Evolutionary conservation across 1,139 yeast species (phyloP).

Genomic region (Nematodospora anomalae): DNA sequence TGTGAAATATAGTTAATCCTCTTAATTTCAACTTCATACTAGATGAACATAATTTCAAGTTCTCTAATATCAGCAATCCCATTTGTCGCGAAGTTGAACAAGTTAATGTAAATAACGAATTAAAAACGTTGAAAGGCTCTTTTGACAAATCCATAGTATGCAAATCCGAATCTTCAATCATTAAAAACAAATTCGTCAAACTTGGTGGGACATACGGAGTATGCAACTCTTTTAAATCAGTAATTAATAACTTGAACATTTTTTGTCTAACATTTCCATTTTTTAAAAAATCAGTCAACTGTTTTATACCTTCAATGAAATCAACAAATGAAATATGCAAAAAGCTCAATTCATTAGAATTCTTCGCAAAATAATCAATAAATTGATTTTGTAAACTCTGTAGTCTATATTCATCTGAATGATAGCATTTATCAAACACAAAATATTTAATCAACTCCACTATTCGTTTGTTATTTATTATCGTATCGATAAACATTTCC

Average conservation of each 20-base stretch:
- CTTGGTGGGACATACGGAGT: conserved; percentile 29
- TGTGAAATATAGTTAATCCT: conserved; percentile 36
- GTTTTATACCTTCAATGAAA: conserved; percentile 26
- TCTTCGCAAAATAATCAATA: conserved; percentile 29
- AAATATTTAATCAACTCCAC: conserved; percentile 30
- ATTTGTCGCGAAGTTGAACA: conserved; percentile 34
- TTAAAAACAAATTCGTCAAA: conserved; percentile 33
- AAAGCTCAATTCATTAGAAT: conserved; percentile 28
- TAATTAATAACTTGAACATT: conserved; percentile 35
- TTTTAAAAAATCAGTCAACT: conserved; percentile 27
- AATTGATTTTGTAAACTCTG: conserved; percentile 24
- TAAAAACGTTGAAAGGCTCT: conserved; percentile 24
- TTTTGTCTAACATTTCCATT: conserved; percentile 28
- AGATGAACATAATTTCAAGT: conserved; percentile 22
- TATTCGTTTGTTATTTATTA: conserved; percentile 21
- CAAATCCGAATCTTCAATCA: conserved; percentile 33
- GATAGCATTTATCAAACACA: conserved; percentile 37
- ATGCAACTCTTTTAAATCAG: conserved; percentile 24
- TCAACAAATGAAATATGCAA: conserved; percentile 38
- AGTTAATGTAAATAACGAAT: conserved; percentile 30
- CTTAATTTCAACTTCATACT: conserved; percentile 27
- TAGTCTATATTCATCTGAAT: conserved; percentile 13
- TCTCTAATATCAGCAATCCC: conserved; percentile 31
- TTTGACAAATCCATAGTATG: conserved; percentile 23
- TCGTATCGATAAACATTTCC: conserved; percentile 21